These are phyloP conservation scores for Grammothele lineata DNA, from an alignment of 768 basidiomycete species.

Conservation along the genomic window DNA sequence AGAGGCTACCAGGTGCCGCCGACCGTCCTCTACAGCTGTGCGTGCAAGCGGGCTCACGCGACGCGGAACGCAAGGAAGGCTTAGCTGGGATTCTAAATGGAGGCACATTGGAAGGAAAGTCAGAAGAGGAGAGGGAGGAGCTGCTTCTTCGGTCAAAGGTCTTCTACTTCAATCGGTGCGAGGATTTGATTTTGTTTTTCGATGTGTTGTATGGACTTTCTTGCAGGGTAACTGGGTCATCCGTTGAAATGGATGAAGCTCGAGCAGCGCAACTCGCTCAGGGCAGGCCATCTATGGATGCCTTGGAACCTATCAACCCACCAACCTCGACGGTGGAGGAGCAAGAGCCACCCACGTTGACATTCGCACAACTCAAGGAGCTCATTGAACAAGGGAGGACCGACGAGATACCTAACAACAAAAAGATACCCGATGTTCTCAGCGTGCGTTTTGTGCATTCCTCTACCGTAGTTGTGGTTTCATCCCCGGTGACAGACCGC, in stretches of 20 bases:
- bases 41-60: not conserved
- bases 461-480: not conserved
- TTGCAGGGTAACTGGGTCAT: not conserved
- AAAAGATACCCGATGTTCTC: constrained; percentile 57
- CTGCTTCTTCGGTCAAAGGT: constrained; percentile 51
- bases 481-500: constrained; percentile 37
- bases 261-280: not conserved
- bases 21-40: not conserved
- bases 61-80: constrained; percentile 50
- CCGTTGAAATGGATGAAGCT: not conserved
- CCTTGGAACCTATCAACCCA: no score
- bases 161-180: constrained; percentile 69
- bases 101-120: constrained; percentile 31
- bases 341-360: constrained; percentile 44
- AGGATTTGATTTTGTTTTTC: no score
- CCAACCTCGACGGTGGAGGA: not conserved
- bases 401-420: constrained; percentile 78
- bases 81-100: constrained; percentile 51
- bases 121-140: constrained; percentile 40
- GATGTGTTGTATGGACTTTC: no score
- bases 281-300: no score
- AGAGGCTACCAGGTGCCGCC: constrained; percentile 53
- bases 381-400: constrained; percentile 69
- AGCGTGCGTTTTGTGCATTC: constrained; percentile 40
- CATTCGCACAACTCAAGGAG: constrained; percentile 63